A percentile compares a stretch with the other conserved stretches of the same genome.
Evolutionary conservation across 306 rosid genomes (phyloP).

Genomic region (Adenanthera pavonina): DNA sequence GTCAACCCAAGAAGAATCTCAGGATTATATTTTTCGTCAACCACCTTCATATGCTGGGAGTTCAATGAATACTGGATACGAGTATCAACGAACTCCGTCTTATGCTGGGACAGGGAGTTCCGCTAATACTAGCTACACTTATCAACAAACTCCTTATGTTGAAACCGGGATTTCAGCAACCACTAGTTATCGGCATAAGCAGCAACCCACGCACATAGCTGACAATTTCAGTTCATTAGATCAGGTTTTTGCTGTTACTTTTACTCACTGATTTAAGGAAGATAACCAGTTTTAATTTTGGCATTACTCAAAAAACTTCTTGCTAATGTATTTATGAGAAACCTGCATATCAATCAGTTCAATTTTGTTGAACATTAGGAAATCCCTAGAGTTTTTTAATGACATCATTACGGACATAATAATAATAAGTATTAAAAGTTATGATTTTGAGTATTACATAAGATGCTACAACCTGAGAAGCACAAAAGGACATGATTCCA

Average conservation of each 20-base stretch:
- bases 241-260: conserved; percentile 57
- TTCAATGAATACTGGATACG: conserved; percentile 21
- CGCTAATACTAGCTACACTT: background rate
- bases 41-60: conserved; percentile 40
- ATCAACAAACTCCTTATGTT: conserved; percentile 28
- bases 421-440: conserved; percentile 11
- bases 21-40: conserved; percentile 39
- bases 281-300: conserved; percentile 18
- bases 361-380: background rate
- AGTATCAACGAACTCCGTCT: conserved; percentile 19
- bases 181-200: conserved; percentile 39
- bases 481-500: conserved; percentile 9
- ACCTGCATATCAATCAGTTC: conserved; percentile 8
- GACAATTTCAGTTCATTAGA: conserved; percentile 86
- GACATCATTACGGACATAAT: background rate
- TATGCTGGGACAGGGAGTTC: conserved; percentile 36
- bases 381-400: background rate
- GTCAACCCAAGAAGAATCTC: conserved; percentile 52
- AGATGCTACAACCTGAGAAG: conserved; percentile 29
- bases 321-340: conserved; percentile 26
- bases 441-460: background rate
- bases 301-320: conserved; percentile 21
- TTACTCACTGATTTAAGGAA: conserved; percentile 20
- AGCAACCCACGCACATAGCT: conserved; percentile 53
- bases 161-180: conserved; percentile 40